A percentile compares a stretch with the other conserved stretches of the same genome.
Evolutionary conservation across 208 protist genomes (phyloP).

Genomic region (Leishmania arabica): DNA sequence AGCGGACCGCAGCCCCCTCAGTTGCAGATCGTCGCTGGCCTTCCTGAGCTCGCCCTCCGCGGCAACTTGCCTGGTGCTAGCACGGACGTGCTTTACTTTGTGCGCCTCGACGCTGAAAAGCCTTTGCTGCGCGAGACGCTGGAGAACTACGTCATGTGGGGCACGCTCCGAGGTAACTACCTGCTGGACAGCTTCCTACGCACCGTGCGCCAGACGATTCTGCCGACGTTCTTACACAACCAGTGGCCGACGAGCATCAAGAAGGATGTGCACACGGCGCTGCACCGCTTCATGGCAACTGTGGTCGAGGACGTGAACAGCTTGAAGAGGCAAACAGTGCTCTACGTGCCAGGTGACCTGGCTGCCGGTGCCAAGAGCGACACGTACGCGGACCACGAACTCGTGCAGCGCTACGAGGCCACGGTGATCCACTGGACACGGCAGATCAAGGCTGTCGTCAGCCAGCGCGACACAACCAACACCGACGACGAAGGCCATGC

Average conservation of each 20-base stretch:
- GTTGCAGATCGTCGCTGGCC: conserved; percentile 39
- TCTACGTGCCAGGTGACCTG: conserved; percentile 97
- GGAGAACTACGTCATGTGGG: conserved; percentile 83
- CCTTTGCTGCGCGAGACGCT: conserved; percentile 89
- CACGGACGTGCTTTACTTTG: conserved; percentile 74
- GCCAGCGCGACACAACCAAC: conserved; percentile 58
- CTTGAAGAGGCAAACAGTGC: conserved; percentile 94
- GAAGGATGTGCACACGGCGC: conserved; percentile 94
- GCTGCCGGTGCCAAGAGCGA: conserved; percentile 32
- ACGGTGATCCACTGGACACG: conserved; percentile 99
- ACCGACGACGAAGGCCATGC: conserved; percentile 42
- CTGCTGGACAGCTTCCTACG: conserved; percentile 92
- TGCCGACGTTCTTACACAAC: conserved; percentile 87
- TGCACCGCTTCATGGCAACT: conserved; percentile 98
- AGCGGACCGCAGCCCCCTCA: conserved; percentile 1
- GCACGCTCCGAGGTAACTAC: conserved; percentile 57
- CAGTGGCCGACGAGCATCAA: conserved; percentile 96
- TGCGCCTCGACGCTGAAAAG: conserved; percentile 77
- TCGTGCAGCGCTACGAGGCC: conserved; percentile 97
- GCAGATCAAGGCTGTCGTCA: conserved; percentile 98
- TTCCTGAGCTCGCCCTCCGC: conserved; percentile 40
- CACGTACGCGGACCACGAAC: conserved; percentile 91
- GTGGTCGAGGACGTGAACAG: conserved; percentile 96
- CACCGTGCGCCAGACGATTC: conserved; percentile 73
- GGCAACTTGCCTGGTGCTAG: conserved; percentile 38